Evolutionary conservation across 805 yeast species (phyloP).

Genomic region (Ogataea paraovalis): DNA sequence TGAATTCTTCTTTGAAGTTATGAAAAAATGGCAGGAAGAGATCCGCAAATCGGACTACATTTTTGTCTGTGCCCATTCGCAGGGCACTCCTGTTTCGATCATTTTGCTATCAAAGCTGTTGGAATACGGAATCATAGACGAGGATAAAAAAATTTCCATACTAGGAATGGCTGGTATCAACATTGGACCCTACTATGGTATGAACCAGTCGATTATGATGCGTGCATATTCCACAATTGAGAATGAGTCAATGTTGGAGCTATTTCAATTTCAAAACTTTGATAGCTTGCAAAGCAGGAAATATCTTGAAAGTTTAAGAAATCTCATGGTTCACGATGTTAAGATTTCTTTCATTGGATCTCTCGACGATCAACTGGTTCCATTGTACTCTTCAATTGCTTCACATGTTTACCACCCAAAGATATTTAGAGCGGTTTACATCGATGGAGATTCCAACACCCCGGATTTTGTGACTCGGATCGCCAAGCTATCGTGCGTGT

Average conservation of each 20-base stretch:
- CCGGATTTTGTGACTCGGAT: conserved; percentile 77
- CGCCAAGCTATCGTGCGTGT: conserved; percentile 65
- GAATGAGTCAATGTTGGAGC: conserved; percentile 77
- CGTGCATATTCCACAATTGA: conserved; percentile 90
- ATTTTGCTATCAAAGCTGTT: conserved; percentile 71
- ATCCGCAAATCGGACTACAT: conserved; percentile 65
- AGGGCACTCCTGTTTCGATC: conserved; percentile 90
- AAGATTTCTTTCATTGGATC: conserved; percentile 84
- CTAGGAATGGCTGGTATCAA: conserved; percentile 95
- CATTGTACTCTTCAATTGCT: conserved; percentile 83
- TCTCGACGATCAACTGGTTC: conserved; percentile 90
- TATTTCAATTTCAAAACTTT: conserved; percentile 83
- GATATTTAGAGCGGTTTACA: conserved; percentile 81
- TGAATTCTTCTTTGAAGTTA: conserved; percentile 66
- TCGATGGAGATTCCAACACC: conserved; percentile 75
- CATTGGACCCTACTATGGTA: conserved; percentile 90
- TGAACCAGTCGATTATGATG: conserved; percentile 77
- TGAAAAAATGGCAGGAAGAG: conserved; percentile 58
- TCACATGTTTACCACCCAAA: conserved; percentile 85
- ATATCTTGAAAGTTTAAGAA: conserved; percentile 62
- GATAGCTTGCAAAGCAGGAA: conserved; percentile 68
- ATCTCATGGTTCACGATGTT: conserved; percentile 63
- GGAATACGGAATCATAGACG: conserved; percentile 48
- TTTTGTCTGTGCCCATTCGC: conserved; percentile 93
- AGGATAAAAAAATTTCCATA: conserved; percentile 54